Evolutionary conservation across 345 rosid genomes (phyloP).

Genomic region (Rhizophora mangle): DNA sequence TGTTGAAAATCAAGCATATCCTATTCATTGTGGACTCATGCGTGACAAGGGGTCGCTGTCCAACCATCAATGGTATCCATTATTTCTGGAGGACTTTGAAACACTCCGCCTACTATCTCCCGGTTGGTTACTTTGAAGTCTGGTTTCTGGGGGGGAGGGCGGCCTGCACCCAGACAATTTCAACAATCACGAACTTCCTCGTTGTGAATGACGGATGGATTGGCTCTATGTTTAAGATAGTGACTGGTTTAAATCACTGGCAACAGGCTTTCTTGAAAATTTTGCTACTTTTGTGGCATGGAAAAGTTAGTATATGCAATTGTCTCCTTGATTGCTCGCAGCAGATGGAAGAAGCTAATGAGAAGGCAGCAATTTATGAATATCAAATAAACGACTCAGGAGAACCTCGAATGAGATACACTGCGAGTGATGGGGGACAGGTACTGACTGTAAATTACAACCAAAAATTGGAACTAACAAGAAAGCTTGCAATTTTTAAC

Average conservation of each 20-base stretch:
- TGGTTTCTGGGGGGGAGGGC: conserved; percentile 28
- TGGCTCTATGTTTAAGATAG: not conserved
- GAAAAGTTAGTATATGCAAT: too few relatives aligned
- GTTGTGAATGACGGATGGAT: not conserved
- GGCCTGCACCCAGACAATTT: conserved; percentile 47
- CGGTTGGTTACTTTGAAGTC: conserved; percentile 16
- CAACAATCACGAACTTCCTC: conserved; percentile 17
- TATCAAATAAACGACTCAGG: conserved; percentile 23
- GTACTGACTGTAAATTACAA: not conserved
- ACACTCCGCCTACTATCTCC: conserved; percentile 1
- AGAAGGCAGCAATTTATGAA: conserved; percentile 28
- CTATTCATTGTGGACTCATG: not conserved
- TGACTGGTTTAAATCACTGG: not conserved
- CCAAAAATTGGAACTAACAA: not conserved
- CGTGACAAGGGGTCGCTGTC: not conserved
- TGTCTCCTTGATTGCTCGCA: not conserved
- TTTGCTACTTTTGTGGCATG: not conserved
- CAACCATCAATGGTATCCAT: conserved; percentile 10
- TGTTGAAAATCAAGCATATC: conserved; percentile 1
- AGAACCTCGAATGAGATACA: conserved; percentile 8
- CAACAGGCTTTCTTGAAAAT: not conserved
- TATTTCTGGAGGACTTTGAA: conserved; percentile 30
- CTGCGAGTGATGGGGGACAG: not conserved
- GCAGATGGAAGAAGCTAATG: not conserved
- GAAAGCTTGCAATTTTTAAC: not conserved